A percentile compares a stretch with the other conserved stretches of the same genome.
Evolutionary conservation across 75 land plant species (phyloP).

Genomic region (Cupressus sempervirens): DNA sequence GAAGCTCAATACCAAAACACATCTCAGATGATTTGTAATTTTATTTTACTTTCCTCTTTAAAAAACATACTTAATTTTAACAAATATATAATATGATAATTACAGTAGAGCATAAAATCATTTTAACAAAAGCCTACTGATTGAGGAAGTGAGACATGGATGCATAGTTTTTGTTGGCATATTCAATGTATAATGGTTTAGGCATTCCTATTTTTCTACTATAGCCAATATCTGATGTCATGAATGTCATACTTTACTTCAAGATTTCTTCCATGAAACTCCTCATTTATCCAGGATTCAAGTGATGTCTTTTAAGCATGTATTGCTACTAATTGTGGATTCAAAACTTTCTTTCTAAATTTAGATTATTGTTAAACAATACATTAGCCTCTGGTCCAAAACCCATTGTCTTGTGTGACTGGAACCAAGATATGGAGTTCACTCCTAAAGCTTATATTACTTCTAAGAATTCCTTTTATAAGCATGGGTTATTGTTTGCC

Average conservation of each 20-base stretch:
- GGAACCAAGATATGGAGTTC: background rate
- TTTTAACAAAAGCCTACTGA: background rate
- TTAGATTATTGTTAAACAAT: background rate
- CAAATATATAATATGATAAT: background rate
- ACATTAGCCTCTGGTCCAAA: background rate
- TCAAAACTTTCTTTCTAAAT: background rate
- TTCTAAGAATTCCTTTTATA: background rate
- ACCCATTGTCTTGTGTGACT: background rate
- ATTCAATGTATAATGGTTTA: background rate
- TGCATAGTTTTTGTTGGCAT: background rate
- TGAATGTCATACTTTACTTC: background rate
- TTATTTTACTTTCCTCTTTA: background rate
- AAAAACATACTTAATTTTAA: background rate
- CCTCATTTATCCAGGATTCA: background rate
- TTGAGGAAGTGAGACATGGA: background rate
- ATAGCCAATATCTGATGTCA: background rate
- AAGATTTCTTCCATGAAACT: background rate
- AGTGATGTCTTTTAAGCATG: background rate
- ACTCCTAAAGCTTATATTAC: background rate
- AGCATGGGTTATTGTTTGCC: background rate
- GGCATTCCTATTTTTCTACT: background rate
- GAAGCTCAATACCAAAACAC: background rate
- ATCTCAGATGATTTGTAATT: background rate
- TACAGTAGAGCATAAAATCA: background rate
- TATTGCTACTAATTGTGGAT: slow-evolving; percentile 1